Base-by-base conservation (phyloP, 1,284 basidiomycete species). In the Tetrapyrgos nigripes region DNA sequence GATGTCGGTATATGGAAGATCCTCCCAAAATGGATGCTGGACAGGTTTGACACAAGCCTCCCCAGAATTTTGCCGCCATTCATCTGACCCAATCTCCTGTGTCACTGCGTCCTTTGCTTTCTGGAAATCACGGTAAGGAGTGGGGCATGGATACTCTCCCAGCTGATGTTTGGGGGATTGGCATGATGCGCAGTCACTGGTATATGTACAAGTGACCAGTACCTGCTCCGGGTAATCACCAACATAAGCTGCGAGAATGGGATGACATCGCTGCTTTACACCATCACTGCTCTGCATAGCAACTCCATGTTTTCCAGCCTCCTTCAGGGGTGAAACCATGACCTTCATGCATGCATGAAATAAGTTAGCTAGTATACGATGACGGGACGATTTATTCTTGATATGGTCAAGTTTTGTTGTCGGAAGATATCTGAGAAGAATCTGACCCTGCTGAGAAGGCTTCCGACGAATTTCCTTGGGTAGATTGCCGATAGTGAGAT, bases 11-110 rank as follows among this genome's bases (percentile, higher is more conserved):
- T 67, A 57, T 1, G 68, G 70, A 13, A 70, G 56, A 21, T 62
- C 50, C 4, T 29, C 55, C 72, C 72, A 71, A 56, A 71, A 72
- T n/a, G 69, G 70, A 19, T 64, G 33, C 14, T 57, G 57, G 28
- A 56, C 45, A 14, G 62, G 61, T 29, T 61, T 51, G 28, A 62
- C 52, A 19, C 52, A 54, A 43, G 29, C 23, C 19, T 52, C 27
- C 21, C 17, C 24, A 52, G 29, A 52, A 11, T 9, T 43, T n/a
- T 33, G 24, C n/a, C 24, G 29, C 50, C 50, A 52, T n/a, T 24
- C 17, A 26, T 13, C 26, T 19, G 55, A 10, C 19, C 35, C 37
- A 17, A 50, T 6, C 24, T 46, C 33, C 9, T 29, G n/a, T n/a
- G n/a, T 21, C 13, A 43, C 26, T 33, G 54, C 54, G 21, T n/a